phyloP scores from a whole-genome alignment of 2,329 filamentous ascomycete species.

The Teratosphaeria destructans region DNA sequence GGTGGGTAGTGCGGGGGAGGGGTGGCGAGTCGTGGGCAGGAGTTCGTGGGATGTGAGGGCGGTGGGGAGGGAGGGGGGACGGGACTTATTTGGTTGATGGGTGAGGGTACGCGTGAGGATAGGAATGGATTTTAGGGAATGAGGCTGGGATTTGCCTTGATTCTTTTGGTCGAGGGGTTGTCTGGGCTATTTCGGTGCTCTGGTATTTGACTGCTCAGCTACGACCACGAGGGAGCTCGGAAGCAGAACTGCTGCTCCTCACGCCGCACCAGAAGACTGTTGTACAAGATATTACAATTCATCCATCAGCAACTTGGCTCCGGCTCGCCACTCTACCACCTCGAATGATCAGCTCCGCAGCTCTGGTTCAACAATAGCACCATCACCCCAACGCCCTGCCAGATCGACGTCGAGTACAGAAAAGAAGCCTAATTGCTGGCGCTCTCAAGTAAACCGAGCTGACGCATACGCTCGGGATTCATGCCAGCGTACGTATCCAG shows the following conservation, averaged over 20 bases:
- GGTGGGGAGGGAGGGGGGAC: conserved; percentile 37
- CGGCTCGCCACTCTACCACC: background rate
- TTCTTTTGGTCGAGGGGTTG: background rate
- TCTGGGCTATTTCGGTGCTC: background rate
- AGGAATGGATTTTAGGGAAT: background rate
- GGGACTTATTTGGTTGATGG: conserved; percentile 40
- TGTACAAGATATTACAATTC: conserved; percentile 12
- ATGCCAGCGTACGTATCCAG: conserved; percentile 22
- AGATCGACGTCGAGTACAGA: background rate
- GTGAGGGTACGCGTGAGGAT: conserved; percentile 4
- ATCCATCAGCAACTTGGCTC: background rate
- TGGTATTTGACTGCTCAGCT: conserved; percentile 14
- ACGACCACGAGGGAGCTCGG: conserved; percentile 4
- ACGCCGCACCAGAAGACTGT: conserved; percentile 4
- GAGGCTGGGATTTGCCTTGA: background rate
- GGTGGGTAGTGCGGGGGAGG: conserved; percentile 37
- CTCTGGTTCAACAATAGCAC: background rate
- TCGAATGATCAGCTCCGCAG: background rate
- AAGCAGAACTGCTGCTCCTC: background rate
- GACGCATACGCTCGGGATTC: conserved; percentile 27
- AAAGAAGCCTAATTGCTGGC: conserved; percentile 8
- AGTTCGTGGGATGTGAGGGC: conserved; percentile 56
- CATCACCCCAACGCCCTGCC: background rate
- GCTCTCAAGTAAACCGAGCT: conserved; percentile 21
- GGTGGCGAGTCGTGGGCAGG: conserved; percentile 44